phyloP scores from a whole-genome alignment of 371 early-diverging fungal species.

The Smittium mucronatum region DNA sequence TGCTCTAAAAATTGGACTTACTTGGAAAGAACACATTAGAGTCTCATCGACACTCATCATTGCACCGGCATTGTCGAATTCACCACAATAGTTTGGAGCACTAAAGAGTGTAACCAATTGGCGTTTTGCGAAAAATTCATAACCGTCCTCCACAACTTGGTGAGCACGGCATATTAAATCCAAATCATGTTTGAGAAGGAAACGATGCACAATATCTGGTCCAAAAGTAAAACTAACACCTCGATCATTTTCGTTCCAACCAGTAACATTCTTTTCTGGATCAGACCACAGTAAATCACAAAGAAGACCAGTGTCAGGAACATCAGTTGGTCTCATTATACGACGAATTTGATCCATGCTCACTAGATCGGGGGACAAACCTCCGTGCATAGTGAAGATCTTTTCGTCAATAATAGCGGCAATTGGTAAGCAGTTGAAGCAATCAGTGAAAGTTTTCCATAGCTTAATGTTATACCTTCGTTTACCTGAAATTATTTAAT shows the following conservation, averaged over 20 bases:
- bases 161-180: conserved; percentile 95
- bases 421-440: conserved; percentile 95
- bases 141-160: conserved; percentile 98
- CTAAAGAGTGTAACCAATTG: conserved; percentile 91
- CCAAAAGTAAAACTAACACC: conserved; percentile 98
- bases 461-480: conserved; percentile 84
- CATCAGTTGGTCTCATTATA: conserved; percentile 86
- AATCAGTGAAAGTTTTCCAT: conserved; percentile 97
- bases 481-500: conserved; percentile 34
- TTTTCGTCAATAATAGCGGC: conserved; percentile 93
- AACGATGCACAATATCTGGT: conserved; percentile 71
- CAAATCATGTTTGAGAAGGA: conserved; percentile 77
- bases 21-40: conserved; percentile 80
- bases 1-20: neutral
- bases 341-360: conserved; percentile 90
- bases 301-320: conserved; percentile 90
- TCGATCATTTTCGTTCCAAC: conserved; percentile 97
- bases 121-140: conserved; percentile 94
- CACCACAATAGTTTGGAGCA: conserved; percentile 98
- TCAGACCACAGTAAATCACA: conserved; percentile 89
- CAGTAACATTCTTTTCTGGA: conserved; percentile 57
- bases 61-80: conserved; percentile 92
- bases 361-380: conserved; percentile 76
- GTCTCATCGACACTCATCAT: conserved; percentile 92
- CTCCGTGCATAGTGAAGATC: conserved; percentile 98